phyloP scores from a whole-genome alignment of 2,329 filamentous ascomycete genomes.

The Orbilia blumenaviensis region DNA sequence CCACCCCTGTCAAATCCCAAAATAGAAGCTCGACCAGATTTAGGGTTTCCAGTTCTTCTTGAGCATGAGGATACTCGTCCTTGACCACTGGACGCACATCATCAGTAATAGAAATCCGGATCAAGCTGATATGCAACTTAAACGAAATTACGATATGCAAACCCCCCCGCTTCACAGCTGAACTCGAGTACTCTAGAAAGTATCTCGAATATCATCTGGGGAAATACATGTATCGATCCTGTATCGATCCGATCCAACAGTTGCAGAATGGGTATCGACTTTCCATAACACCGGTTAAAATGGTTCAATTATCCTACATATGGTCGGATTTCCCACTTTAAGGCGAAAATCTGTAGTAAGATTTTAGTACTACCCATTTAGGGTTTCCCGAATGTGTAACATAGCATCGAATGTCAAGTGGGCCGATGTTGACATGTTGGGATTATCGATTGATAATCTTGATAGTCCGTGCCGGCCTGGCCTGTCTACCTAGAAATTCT shows the following conservation, averaged over 20 bases:
- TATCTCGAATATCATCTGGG: not conserved
- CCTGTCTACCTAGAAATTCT: not conserved
- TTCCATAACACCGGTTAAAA: slow-evolving; percentile 44
- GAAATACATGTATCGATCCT: not conserved
- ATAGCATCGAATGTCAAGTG: not conserved
- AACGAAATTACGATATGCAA: slow-evolving; percentile 50
- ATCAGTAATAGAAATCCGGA: slow-evolving; percentile 11
- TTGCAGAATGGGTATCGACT: slow-evolving; percentile 32
- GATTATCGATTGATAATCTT: not conserved
- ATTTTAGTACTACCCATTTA: slow-evolving; percentile 17
- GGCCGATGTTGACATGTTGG: not conserved
- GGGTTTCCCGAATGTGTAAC: slow-evolving; percentile 4
- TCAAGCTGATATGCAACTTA: slow-evolving; percentile 31
- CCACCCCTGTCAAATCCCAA: slow-evolving; percentile 25
- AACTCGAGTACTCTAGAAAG: slow-evolving; percentile 12
- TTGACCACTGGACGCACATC: not conserved
- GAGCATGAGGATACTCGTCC: not conserved
- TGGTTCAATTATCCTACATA: not conserved
- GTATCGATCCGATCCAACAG: no score
- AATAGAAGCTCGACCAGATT: slow-evolving; percentile 47
- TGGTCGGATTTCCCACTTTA: not conserved
- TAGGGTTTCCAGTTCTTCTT: not conserved
- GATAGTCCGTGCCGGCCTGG: not conserved
- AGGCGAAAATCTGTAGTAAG: slow-evolving; percentile 5
- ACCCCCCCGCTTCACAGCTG: not conserved